Evolutionary conservation across 805 yeast genomes (phyloP).

Genomic region (Zygosaccharomyces rouxii): DNA sequence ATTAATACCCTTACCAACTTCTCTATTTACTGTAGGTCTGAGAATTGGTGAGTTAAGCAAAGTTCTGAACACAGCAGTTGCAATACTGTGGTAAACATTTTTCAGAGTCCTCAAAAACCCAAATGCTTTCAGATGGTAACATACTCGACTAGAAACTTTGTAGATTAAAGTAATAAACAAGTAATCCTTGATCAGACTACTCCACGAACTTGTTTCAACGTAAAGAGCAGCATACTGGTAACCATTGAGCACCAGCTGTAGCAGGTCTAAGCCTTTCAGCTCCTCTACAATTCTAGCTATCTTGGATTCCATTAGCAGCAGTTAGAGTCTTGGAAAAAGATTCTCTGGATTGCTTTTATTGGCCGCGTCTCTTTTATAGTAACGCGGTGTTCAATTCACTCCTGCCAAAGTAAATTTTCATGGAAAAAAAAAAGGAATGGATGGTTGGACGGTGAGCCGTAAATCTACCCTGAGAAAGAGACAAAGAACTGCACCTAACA

Average conservation of each 20-base stretch:
- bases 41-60: slow-evolving; percentile 50
- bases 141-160: slow-evolving; percentile 10
- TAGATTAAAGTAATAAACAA: slow-evolving; percentile 19
- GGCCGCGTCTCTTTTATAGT: neutral
- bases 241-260: neutral
- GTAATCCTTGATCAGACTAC: slow-evolving; percentile 24
- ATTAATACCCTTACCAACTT: slow-evolving; percentile 45
- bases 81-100: slow-evolving; percentile 14
- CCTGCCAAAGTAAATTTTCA: no score
- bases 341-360: neutral
- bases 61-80: slow-evolving; percentile 30
- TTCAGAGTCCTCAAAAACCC: slow-evolving; percentile 37
- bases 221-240: slow-evolving; percentile 2
- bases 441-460: no score
- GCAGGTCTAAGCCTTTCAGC: slow-evolving; percentile 1
- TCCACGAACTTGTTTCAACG: slow-evolving; percentile 8
- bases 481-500: no score
- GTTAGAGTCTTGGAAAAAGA: neutral
- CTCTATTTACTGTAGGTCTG: slow-evolving; percentile 52
- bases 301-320: neutral
- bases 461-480: no score
- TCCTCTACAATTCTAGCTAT: neutral
- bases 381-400: neutral
- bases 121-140: slow-evolving; percentile 34
- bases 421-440: no score